phyloP scores from a whole-genome alignment of 495 filamentous ascomycete genomes.

The Aspergillus ellipticus region DNA sequence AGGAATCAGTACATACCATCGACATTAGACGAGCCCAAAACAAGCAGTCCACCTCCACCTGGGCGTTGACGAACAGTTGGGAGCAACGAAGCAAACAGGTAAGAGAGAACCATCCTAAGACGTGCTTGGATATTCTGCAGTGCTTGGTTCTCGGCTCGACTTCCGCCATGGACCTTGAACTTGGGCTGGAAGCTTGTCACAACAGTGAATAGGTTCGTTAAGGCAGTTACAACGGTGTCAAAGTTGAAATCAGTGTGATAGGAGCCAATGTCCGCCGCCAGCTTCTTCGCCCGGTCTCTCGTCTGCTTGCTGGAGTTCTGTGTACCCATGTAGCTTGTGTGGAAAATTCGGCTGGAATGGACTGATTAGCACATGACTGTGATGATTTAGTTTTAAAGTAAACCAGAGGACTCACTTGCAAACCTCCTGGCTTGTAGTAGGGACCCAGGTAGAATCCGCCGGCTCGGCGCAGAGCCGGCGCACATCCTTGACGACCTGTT shows the following conservation, averaged over 20 bases:
- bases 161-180: constrained; percentile 69
- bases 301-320: constrained; percentile 70
- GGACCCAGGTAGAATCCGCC: constrained; percentile 48
- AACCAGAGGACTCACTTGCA: constrained; percentile 37
- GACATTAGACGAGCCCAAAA: constrained; percentile 60
- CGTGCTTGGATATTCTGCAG: constrained; percentile 83
- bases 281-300: constrained; percentile 61
- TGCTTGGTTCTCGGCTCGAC: constrained; percentile 57
- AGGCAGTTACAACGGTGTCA: constrained; percentile 57
- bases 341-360: constrained; percentile 51
- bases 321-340: constrained; percentile 80
- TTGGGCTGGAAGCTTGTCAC: constrained; percentile 55
- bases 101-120: constrained; percentile 74
- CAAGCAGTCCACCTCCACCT: constrained; percentile 57
- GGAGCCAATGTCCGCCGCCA: constrained; percentile 65
- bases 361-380: constrained; percentile 9
- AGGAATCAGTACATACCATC: constrained; percentile 29
- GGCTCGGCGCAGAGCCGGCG: constrained; percentile 57
- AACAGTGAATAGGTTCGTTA: constrained; percentile 50
- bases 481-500: constrained; percentile 69
- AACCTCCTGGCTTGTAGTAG: constrained; percentile 56
- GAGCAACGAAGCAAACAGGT: constrained; percentile 67
- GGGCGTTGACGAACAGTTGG: constrained; percentile 52
- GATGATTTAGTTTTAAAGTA: neutral
- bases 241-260: constrained; percentile 78